Evolutionary conservation across 306 rosid genomes (phyloP).

Genomic region (Phaseolus lunatus): DNA sequence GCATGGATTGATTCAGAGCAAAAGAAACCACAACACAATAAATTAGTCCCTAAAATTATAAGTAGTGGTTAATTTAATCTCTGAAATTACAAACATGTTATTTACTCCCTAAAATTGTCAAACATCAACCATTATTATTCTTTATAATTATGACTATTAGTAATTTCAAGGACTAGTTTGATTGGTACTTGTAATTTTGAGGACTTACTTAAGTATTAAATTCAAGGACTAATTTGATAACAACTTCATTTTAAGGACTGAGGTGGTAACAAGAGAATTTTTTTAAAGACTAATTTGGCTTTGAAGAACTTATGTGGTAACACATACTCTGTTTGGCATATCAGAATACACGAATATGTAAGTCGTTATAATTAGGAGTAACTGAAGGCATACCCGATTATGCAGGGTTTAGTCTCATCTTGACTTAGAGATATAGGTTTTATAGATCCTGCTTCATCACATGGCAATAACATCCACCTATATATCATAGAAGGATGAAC

Average conservation of each 20-base stretch:
- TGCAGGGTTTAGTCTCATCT: conserved; percentile 68
- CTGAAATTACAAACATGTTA: neutral
- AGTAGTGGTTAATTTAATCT: neutral
- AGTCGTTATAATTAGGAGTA: conserved; percentile 15
- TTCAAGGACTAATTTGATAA: neutral
- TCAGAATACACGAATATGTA: neutral
- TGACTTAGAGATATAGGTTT: conserved; percentile 65
- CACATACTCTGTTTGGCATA: neutral
- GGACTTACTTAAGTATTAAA: neutral
- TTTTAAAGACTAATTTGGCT: no score
- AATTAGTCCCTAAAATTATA: neutral
- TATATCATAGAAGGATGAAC: conserved; percentile 26
- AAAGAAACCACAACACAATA: neutral
- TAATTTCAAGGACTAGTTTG: neutral
- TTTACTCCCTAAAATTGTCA: neutral
- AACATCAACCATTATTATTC: neutral
- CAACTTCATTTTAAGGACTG: neutral
- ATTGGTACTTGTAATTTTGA: neutral
- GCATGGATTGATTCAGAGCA: conserved; percentile 8
- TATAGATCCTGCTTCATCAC: conserved; percentile 52
- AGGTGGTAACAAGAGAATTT: neutral
- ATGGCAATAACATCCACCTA: conserved; percentile 84
- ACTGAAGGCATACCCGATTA: conserved; percentile 68
- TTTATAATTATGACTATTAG: neutral
- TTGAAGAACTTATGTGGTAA: neutral